Conservation (phyloP, 176 grass and related monocot genomes). For the Phoenix roebelenii region DNA sequence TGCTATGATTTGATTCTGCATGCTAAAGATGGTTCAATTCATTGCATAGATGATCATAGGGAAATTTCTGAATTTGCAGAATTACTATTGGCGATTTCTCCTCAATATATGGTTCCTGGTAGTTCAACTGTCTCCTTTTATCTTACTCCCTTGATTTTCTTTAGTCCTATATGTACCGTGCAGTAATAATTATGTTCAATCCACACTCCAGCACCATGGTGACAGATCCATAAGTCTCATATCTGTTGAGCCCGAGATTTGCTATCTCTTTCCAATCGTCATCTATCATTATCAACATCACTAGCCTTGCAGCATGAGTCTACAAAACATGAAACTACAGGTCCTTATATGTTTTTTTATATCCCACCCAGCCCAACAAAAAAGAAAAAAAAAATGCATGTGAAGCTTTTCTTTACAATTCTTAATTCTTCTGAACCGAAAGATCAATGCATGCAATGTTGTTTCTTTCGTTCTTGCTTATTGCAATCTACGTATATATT, state of each 20-base stretch:
- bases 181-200: constrained; percentile 27
- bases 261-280: constrained; percentile 69
- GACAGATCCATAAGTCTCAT: constrained; percentile 95
- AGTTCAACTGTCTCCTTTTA: background rate
- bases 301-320: constrained; percentile 83
- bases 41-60: constrained; percentile 89
- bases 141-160: background rate
- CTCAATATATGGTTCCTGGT: constrained; percentile 78
- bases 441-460: no score
- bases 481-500: no score
- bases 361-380: no score
- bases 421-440: no score
- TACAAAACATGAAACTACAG: constrained; percentile 53
- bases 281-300: constrained; percentile 77
- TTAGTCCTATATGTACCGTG: constrained; percentile 11
- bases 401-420: no score
- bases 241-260: constrained; percentile 75
- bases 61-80: constrained; percentile 64
- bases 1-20: constrained; percentile 88
- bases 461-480: no score
- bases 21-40: constrained; percentile 56
- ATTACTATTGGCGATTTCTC: constrained; percentile 74
- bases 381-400: no score
- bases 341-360: constrained; percentile 3
- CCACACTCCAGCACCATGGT: constrained; percentile 31